These are phyloP conservation scores for Bimuria novae-zelandiae DNA, from an alignment of 2,329 filamentous ascomycete species.

Conservation along the genomic window DNA sequence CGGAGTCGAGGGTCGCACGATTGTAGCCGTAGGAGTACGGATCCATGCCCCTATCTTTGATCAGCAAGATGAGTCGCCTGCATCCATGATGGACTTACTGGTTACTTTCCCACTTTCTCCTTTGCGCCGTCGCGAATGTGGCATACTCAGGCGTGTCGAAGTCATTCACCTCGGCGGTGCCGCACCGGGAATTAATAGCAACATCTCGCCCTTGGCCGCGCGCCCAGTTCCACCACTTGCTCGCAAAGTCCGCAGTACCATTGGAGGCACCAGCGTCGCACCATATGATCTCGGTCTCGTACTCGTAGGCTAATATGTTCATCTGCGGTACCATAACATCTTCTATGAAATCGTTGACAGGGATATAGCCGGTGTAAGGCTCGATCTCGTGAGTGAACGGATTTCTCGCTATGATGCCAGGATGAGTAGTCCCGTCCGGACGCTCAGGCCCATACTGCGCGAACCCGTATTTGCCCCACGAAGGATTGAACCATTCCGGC, in stretches of 20 bases:
- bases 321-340: constrained; percentile 53
- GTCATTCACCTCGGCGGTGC: constrained; percentile 54
- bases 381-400: constrained; percentile 50
- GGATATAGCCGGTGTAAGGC: constrained; percentile 52
- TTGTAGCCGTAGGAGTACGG: constrained; percentile 65
- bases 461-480: constrained; percentile 50
- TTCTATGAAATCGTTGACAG: constrained; percentile 47
- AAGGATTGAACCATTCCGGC: constrained; percentile 55
- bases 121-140: constrained; percentile 55
- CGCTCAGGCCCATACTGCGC: constrained; percentile 13
- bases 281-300: constrained; percentile 53
- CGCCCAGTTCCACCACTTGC: constrained; percentile 50
- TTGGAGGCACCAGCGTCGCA: constrained; percentile 54
- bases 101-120: constrained; percentile 60
- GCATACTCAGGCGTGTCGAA: constrained; percentile 66
- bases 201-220: constrained; percentile 52
- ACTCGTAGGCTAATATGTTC: constrained; percentile 47
- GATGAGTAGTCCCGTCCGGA: constrained; percentile 13
- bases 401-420: constrained; percentile 19
- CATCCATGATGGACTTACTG: background rate
- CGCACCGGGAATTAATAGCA: constrained; percentile 62
- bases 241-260: constrained; percentile 49
- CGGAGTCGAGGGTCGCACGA: constrained; percentile 54
- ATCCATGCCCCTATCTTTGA: constrained; percentile 62
- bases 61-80: too few relatives aligned